phyloP scores from a whole-genome alignment of 345 rosid species.

The Schrenkiella parvula region DNA sequence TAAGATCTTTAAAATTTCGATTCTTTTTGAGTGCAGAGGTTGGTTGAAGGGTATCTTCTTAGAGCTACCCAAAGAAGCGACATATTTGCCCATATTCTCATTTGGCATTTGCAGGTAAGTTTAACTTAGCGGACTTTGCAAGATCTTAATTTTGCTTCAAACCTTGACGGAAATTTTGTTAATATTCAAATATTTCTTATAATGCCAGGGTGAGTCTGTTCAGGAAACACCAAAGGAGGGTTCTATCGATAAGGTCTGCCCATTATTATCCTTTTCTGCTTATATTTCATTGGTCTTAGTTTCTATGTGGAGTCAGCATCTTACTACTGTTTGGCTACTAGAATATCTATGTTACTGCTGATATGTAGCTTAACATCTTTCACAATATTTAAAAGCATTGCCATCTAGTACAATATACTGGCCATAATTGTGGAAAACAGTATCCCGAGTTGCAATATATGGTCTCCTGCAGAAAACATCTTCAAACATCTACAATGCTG shows the following conservation, averaged over 20 bases:
- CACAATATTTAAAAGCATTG: background rate
- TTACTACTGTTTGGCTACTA: background rate
- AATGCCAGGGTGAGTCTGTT: constrained; percentile 74
- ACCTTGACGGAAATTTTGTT: background rate
- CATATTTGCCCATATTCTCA: constrained; percentile 92
- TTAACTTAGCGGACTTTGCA: constrained; percentile 13
- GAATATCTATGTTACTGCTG: background rate
- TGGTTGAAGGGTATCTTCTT: constrained; percentile 96
- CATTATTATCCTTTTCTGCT: background rate
- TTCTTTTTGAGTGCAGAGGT: constrained; percentile 48
- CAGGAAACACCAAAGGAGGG: constrained; percentile 69
- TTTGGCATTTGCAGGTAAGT: constrained; percentile 95
- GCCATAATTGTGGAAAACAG: background rate
- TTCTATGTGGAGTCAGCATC: constrained; percentile 8
- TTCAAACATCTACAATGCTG: background rate
- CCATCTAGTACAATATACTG: background rate
- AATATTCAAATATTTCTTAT: constrained; percentile 26
- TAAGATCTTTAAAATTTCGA: background rate
- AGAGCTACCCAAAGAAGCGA: constrained; percentile 98
- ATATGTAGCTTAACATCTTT: constrained; percentile 1
- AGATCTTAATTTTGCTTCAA: constrained; percentile 14
- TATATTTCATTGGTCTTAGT: constrained; percentile 2
- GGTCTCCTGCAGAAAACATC: background rate
- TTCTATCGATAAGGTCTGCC: constrained; percentile 54
- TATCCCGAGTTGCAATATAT: constrained; percentile 5